Base-by-base conservation (phyloP, 192 early-diverging fungal genomes). In the Gaertneriomyces sp. region DNA sequence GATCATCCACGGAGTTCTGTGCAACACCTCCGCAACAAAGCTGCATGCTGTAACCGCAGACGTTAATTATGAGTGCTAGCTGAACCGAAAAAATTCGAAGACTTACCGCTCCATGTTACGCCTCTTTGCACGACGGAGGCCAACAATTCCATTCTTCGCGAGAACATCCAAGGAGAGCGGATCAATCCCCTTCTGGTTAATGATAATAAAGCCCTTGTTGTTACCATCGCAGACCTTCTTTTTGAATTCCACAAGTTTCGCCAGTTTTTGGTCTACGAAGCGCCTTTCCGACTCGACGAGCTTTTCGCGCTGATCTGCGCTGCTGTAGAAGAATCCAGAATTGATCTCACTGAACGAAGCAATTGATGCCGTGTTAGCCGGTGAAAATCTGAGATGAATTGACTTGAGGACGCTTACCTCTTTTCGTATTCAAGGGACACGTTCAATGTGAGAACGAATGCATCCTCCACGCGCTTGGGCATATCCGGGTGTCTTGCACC, bases 151-250 rank as follows among this genome's bases (percentile, higher is more conserved):
- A 70, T 98, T 87, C 84, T 98, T 98, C 65, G 93, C 93, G 68
- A 99, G 81, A 19, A 98, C 82, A 78, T 99, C 97, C 57, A 99
- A 81, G 61, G 93, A 94, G 54, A 99, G 79, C 19, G 97, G 97
- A 69, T 99, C 97, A 64, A 99, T 95, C 55, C 97, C 97, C 85
- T 99, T 99, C 74, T 99, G 97, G 85, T 99, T 99, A 75, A 99
- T 88, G 47, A 99, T 80, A 16, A 98, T 92, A 74, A 99, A 99
- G 45, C 92, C 90, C 74, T 91, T 89, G 64, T 89, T 85, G 72
- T 90, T 82, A 44, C 77, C 83, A 17, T 87, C 89, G 85, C 93
- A 95, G 39, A 99, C 91, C n/a, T 77, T 70, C 73, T 96, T 97
- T 80, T 98, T 99, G 68, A 99, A 88, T 42, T 97, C 97, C 6